These are phyloP conservation scores for Cladosporium sphaerospermum DNA, from an alignment of 2,329 filamentous ascomycete genomes.

Conservation along the genomic window DNA sequence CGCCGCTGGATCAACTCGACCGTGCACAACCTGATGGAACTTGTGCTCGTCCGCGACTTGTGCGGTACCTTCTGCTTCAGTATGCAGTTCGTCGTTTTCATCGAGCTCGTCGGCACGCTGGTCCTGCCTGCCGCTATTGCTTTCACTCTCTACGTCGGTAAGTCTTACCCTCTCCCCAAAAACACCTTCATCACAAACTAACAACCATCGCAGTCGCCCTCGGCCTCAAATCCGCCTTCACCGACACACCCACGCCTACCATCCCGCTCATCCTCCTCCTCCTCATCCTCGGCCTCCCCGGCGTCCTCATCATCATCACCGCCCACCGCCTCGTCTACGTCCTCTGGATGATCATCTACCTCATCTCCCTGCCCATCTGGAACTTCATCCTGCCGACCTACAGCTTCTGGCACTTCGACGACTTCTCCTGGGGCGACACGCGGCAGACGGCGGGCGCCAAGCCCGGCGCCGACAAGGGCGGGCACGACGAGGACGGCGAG, in stretches of 20 bases:
- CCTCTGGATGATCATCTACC: slow-evolving; percentile 94
- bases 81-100: slow-evolving; percentile 98
- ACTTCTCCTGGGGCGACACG: slow-evolving; percentile 98
- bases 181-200: no score
- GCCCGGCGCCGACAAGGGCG: slow-evolving; percentile 68
- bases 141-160: slow-evolving; percentile 94
- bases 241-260: slow-evolving; percentile 58
- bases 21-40: slow-evolving; percentile 96
- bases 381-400: slow-evolving; percentile 94
- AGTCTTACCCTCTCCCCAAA: no score
- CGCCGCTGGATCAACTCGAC: slow-evolving; percentile 99
- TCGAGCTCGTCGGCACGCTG: slow-evolving; percentile 89
- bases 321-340: slow-evolving; percentile 91
- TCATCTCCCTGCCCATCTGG: slow-evolving; percentile 89
- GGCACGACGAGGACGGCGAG: slow-evolving; percentile 69
- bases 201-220: slow-evolving; percentile 59
- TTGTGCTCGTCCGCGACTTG: slow-evolving; percentile 88
- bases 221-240: slow-evolving; percentile 64
- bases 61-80: slow-evolving; percentile 99
- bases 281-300: slow-evolving; percentile 88
- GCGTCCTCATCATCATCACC: slow-evolving; percentile 83
- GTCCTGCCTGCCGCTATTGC: slow-evolving; percentile 93
- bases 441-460: slow-evolving; percentile 88
- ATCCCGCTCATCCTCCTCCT: slow-evolving; percentile 86
- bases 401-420: slow-evolving; percentile 99